These are phyloP conservation scores for Phytophthora pluvialis DNA, from an alignment of 352 stramenopile genomes.

Conservation along the genomic window DNA sequence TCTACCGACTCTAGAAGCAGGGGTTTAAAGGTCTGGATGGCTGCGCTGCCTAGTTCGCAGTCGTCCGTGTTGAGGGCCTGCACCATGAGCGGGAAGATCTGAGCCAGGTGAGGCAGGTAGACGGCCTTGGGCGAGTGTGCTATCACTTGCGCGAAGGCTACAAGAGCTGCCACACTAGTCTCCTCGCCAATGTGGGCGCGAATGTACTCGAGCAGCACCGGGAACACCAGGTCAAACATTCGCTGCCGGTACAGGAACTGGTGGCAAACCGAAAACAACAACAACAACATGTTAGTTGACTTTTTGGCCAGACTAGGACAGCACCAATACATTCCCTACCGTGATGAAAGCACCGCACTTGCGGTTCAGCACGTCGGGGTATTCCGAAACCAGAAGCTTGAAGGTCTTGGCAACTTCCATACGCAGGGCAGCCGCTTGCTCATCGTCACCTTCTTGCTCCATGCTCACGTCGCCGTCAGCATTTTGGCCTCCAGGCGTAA, in stretches of 20 bases:
- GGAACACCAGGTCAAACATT: slow-evolving; percentile 82
- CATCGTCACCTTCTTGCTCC: slow-evolving; percentile 30
- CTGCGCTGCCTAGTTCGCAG: slow-evolving; percentile 74
- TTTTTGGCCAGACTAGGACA: background rate
- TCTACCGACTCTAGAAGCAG: slow-evolving; percentile 81
- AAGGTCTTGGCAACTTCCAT: slow-evolving; percentile 86
- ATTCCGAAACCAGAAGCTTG: slow-evolving; percentile 80
- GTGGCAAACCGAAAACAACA: slow-evolving; percentile 1
- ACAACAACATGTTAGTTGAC: background rate
- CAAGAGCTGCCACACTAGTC: slow-evolving; percentile 68
- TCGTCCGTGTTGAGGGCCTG: slow-evolving; percentile 82
- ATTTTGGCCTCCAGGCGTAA: slow-evolving; percentile 39
- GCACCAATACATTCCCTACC: slow-evolving; percentile 40
- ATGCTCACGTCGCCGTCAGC: slow-evolving; percentile 36
- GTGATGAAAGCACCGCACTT: slow-evolving; percentile 85
- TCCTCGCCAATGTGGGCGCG: slow-evolving; percentile 41
- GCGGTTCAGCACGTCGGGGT: slow-evolving; percentile 81
- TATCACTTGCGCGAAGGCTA: slow-evolving; percentile 82
- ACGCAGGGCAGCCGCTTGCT: slow-evolving; percentile 44
- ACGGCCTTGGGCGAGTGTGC: slow-evolving; percentile 83
- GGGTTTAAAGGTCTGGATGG: slow-evolving; percentile 79
- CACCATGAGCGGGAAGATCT: slow-evolving; percentile 87
- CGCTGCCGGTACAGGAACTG: slow-evolving; percentile 85
- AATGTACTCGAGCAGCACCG: slow-evolving; percentile 71
- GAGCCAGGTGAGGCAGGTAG: slow-evolving; percentile 73